Conservation (phyloP, 2,329 filamentous ascomycete genomes). For the Sodiomyces alkalinus region DNA sequence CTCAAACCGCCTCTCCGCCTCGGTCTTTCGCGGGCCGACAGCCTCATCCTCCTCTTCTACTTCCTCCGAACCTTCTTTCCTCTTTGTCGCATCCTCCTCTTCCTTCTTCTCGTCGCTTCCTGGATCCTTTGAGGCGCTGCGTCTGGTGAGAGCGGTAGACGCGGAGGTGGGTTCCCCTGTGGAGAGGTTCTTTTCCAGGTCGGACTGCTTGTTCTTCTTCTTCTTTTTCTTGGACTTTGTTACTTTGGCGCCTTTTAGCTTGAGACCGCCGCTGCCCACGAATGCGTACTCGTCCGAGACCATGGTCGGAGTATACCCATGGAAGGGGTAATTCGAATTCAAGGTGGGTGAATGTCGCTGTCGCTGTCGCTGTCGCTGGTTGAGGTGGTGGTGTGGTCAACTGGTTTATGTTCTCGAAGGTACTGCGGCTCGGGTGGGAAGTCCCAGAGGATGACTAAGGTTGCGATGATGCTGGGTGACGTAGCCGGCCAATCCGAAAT, state of each 20-base stretch:
- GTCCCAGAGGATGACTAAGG: too few species aligned
- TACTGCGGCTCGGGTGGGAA: too few species aligned
- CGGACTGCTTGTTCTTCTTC: conserved; percentile 30
- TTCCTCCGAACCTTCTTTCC: conserved; percentile 15
- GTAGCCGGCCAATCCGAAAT: too few species aligned
- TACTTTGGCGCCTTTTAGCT: conserved; percentile 64
- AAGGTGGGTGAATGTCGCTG: background rate
- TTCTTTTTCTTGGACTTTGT: conserved; percentile 52
- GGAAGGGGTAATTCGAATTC: background rate
- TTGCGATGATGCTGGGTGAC: too few species aligned
- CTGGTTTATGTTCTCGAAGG: too few species aligned
- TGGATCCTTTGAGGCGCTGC: conserved; percentile 9
- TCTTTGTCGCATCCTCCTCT: conserved; percentile 12
- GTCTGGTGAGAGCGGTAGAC: conserved; percentile 28
- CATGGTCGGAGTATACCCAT: conserved; percentile 29
- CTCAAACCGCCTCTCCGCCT: conserved; percentile 67
- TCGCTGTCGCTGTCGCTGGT: background rate
- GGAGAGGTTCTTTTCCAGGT: conserved; percentile 31
- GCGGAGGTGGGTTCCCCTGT: conserved; percentile 18
- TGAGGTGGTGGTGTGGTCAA: background rate
- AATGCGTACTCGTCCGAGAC: conserved; percentile 60
- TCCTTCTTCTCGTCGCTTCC: conserved; percentile 10
- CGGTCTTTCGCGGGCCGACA: conserved; percentile 50
- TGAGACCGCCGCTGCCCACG: conserved; percentile 55
- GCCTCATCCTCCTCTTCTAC: conserved; percentile 16